These are phyloP conservation scores for Talaromyces adpressus DNA, from an alignment of 495 filamentous ascomycete species.

Conservation along the genomic window DNA sequence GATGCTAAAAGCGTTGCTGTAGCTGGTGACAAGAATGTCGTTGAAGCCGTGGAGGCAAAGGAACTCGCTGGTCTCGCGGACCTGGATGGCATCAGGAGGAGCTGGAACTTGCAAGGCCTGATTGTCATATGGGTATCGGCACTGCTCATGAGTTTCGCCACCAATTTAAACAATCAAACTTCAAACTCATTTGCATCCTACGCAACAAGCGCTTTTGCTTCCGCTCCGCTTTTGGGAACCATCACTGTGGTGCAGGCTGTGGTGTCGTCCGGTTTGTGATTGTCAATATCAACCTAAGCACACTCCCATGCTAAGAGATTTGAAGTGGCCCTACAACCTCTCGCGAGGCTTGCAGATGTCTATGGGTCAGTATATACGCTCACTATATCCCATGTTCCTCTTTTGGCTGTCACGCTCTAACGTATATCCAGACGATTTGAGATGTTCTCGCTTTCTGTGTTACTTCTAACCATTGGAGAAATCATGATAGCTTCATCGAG, in stretches of 20 bases:
- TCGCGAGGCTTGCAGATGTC: slow-evolving; percentile 6
- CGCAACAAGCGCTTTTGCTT: slow-evolving; percentile 1
- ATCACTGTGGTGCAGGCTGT: slow-evolving; percentile 6
- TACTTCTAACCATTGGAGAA: slow-evolving; percentile 5
- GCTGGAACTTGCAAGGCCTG: slow-evolving; percentile 1
- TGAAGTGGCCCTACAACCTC: slow-evolving; percentile 4
- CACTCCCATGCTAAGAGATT: not conserved
- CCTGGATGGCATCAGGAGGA: slow-evolving; percentile 1
- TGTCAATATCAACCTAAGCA: not conserved
- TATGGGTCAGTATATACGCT: not conserved
- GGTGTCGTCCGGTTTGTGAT: not conserved
- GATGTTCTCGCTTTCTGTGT: slow-evolving; percentile 3
- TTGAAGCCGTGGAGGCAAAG: not conserved
- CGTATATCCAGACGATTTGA: not conserved
- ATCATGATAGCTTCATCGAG: slow-evolving; percentile 6
- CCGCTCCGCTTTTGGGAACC: slow-evolving; percentile 1
- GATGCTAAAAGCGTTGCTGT: slow-evolving; percentile 1
- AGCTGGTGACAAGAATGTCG: not conserved
- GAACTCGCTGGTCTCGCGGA: slow-evolving; percentile 4
- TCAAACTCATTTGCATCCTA: slow-evolving; percentile 3
- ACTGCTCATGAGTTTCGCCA: slow-evolving; percentile 5
- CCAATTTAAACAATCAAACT: slow-evolving; percentile 5
- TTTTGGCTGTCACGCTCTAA: not conserved
- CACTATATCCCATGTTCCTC: not conserved
- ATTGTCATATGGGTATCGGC: slow-evolving; percentile 5